Base-by-base conservation (phyloP, 176 grass and related monocot genomes). In the Lolium multiflorum region DNA sequence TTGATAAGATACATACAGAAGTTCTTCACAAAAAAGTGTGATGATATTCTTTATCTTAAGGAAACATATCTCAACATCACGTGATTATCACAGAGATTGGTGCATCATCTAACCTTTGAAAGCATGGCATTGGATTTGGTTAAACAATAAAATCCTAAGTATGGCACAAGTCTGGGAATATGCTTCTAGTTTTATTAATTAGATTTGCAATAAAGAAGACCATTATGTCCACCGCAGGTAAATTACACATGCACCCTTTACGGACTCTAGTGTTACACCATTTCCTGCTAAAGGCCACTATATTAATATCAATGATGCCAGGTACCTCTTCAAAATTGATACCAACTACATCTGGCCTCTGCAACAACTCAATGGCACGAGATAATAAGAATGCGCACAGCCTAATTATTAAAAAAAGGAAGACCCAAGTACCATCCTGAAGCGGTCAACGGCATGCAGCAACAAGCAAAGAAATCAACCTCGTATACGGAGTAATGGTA, bases 61-160 rank as follows among this genome's bases (percentile, higher is more conserved):
- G 24, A 64, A 26, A 13, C 61, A 44, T 47, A 49, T 76, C 15
- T n/a, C 22, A 81, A 4, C 15, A 81, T 84, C 76, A 81, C 28
- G 16, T 64, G 47, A 74, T 60, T 80, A 60, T 44, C 50, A 44
- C 16, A 91, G 44, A 87, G 11, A 76, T 49, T 12, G 51, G 9
- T 69, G n/a, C n/a, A n/a, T n/a, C 74, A 21, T 22, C n/a, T n/a
- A 58, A 21, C 76, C n/a, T 18, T 69, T 81, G 66, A 31, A 15
- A 80, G 38, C 63, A 87, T 87, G 81, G 39, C 74, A 67, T 59
- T 84, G 49, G 85, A 84, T n/a, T 75, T 87, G 59, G 50, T 87
- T 74, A 51, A 82, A 84, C 46, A 85, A 89, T 81, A 49, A 69
- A 80, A 17, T 24, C 37, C 16, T 1, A 74, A 66, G 20, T 49